Evolutionary conservation across 2,329 filamentous ascomycete genomes (phyloP).

Genomic region (Fusarium sterilihyphosum): DNA sequence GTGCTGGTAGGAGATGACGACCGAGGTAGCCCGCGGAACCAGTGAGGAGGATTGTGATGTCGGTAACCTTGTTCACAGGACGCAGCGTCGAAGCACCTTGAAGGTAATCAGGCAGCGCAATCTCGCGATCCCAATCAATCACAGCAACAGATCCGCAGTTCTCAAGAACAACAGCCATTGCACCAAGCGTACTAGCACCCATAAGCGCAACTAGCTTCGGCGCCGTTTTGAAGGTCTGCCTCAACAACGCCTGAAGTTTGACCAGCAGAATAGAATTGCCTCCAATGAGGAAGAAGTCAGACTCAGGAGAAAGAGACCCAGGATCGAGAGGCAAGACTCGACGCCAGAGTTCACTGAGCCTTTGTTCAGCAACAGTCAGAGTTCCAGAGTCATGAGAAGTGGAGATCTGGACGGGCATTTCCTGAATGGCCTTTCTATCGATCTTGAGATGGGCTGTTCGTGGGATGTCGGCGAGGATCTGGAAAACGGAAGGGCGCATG

Average conservation of each 20-base stretch:
- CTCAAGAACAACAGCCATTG: background rate
- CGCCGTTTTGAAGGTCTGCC: background rate
- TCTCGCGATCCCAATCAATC: background rate
- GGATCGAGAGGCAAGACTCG: background rate
- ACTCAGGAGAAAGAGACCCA: background rate
- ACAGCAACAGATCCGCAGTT: background rate
- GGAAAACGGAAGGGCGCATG: background rate
- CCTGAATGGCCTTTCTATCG: background rate
- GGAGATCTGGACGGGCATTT: background rate
- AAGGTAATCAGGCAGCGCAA: background rate
- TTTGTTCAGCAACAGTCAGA: background rate
- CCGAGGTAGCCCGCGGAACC: background rate
- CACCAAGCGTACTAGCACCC: background rate
- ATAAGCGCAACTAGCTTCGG: background rate
- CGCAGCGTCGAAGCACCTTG: rapidly evolving
- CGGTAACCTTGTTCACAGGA: background rate
- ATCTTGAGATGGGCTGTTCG: background rate
- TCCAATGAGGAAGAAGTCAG: constrained; percentile 8
- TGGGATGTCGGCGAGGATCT: background rate
- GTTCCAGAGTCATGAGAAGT: background rate
- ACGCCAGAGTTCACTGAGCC: background rate
- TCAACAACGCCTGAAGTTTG: background rate
- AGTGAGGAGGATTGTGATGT: background rate
- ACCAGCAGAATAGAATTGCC: background rate
- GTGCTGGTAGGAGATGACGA: background rate